Base-by-base conservation (phyloP, 768 basidiomycete species). In the Suillus sp. region DNA sequence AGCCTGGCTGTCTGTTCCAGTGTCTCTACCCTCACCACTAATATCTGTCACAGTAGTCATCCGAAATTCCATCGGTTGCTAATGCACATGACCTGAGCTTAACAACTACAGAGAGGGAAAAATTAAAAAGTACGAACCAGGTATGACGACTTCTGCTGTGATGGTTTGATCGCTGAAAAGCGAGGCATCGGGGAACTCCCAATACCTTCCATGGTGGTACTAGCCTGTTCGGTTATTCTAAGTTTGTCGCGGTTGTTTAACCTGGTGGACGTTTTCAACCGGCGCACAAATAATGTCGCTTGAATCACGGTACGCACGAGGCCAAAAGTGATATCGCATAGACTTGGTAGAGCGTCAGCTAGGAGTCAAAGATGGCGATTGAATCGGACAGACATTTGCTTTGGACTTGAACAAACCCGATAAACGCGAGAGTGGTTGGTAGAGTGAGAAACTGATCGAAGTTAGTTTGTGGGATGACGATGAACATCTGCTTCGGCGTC, bases 301-400 rank as follows among this genome's bases (percentile, higher is more conserved):
- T 34, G 11, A 50, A 16, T n/a, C 8, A 30, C n/a, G 42, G 38
- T 22, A 62, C 68, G 35, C 22, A 69, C 68, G 63, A 69, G 38
- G 68, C 63, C 16, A 65, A 54, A 10, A 67, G 53, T 27, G 68
- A 67, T 50, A 70, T 50, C 1, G 66, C 68, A 27, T 70, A 67
- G 18, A 67, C 68, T 67, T 37, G 4, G 30, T 4, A 42, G 27
- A 34, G 38, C 9, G 35, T 38, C 13, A 40, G 20, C 20, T 11
- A 47, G 22, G 34, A 16, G n/a, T 37, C 50, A 40, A 16, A 2
- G 22, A 32, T 34, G 1, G 38, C 4, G 32, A 43, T 2, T 2
- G 4, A 60, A 37, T 27, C 10, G 25, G 16, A 62, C 67, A 55
- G 37, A 68, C 67, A 8, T 68, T 62, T 61, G 16, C 66, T 68